Evolutionary conservation across 2,329 filamentous ascomycete species (phyloP).

Genomic region (Coniochaeta prunicola): DNA sequence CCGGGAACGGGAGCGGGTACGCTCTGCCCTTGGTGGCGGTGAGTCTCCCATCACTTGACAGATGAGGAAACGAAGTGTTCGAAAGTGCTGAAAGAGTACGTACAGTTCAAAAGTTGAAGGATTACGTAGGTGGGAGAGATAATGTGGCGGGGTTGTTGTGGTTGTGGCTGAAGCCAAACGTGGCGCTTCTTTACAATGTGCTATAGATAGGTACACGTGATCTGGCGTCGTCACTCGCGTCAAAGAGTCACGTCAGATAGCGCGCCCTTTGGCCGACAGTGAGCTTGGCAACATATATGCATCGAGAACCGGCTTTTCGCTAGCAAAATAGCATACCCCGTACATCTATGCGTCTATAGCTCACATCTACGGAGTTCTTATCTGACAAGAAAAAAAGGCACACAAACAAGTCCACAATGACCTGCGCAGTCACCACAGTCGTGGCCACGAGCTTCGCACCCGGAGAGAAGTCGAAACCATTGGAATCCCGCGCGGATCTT

Average conservation of each 20-base stretch:
- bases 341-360: background rate
- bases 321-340: background rate
- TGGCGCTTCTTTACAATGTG: background rate
- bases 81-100: no score
- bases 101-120: no score
- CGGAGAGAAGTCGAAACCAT: background rate
- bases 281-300: background rate
- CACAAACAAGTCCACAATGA: background rate
- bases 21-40: background rate
- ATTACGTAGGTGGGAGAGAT: no score
- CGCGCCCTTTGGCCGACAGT: background rate
- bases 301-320: background rate
- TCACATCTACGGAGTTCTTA: background rate
- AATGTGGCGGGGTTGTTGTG: slow-evolving; percentile 1
- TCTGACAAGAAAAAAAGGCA: background rate
- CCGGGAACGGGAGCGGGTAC: slow-evolving; percentile 14
- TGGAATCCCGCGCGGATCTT: background rate
- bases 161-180: background rate
- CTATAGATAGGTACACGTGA: background rate
- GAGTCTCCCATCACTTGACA: background rate
- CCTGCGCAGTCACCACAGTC: background rate
- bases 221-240: background rate
- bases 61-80: no score
- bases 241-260: background rate
- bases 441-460: background rate